Evolutionary conservation across 73 alveolate species (phyloP).

Genomic region (Uronychia setigera): DNA sequence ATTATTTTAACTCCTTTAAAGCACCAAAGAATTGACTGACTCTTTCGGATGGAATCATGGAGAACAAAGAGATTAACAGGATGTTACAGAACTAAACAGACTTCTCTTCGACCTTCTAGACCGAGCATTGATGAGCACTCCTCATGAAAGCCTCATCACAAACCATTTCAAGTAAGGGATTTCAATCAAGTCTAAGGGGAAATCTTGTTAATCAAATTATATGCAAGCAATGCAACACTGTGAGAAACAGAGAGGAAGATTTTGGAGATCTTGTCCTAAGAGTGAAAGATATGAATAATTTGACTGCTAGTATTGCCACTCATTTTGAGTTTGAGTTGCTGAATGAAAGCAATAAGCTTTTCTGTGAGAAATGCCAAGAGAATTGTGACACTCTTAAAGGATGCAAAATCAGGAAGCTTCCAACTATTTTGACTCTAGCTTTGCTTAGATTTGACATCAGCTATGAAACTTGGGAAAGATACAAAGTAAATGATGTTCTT

Average conservation of each 20-base stretch:
- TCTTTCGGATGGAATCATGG: constrained; percentile 92
- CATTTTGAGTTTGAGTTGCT: constrained; percentile 74
- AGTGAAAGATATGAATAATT: constrained; percentile 79
- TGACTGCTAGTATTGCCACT: constrained; percentile 80
- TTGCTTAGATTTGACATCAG: constrained; percentile 93
- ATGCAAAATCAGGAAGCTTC: constrained; percentile 82
- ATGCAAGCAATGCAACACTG: constrained; percentile 79
- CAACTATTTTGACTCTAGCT: constrained; percentile 87
- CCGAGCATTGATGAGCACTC: constrained; percentile 86
- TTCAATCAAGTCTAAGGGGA: constrained; percentile 43
- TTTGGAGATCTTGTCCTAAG: constrained; percentile 84
- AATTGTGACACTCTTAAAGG: constrained; percentile 91
- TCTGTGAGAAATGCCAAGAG: constrained; percentile 90
- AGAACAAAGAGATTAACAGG: constrained; percentile 73
- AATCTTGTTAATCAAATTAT: constrained; percentile 70
- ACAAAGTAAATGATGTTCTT: constrained; percentile 87
- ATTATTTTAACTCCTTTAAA: too few species aligned
- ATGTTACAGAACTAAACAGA: constrained; percentile 87
- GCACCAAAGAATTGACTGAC: constrained; percentile 90
- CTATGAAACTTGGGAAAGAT: constrained; percentile 88
- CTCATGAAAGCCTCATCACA: constrained; percentile 74
- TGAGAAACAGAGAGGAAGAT: constrained; percentile 83
- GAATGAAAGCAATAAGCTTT: constrained; percentile 78
- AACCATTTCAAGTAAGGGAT: constrained; percentile 56
- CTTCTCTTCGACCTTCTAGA: constrained; percentile 82